A percentile compares a stretch with the other conserved stretches of the same genome.
Conservation (phyloP, 1,139 yeast genomes). For the Nakaseomyces uthaithaninus region DNA sequence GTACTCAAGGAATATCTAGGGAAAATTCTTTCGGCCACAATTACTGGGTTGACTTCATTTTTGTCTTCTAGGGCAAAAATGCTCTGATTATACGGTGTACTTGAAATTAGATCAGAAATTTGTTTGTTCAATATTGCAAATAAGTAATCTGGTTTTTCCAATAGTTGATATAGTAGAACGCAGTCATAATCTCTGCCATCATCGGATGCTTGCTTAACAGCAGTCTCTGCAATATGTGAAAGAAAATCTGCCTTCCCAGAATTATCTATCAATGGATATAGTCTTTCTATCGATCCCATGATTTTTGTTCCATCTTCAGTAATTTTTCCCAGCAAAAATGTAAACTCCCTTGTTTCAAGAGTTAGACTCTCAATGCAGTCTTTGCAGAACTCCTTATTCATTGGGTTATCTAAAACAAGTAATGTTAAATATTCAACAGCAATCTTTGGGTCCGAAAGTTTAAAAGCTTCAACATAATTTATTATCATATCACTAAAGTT, state of each 20-base stretch:
- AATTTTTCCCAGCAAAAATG: constrained; percentile 71
- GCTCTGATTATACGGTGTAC: constrained; percentile 64
- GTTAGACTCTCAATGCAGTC: constrained; percentile 79
- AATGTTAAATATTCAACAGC: constrained; percentile 82
- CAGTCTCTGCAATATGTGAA: constrained; percentile 67
- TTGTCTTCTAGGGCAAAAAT: constrained; percentile 34
- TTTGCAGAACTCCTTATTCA: constrained; percentile 53
- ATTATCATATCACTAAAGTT: constrained; percentile 56
- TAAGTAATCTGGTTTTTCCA: constrained; percentile 86
- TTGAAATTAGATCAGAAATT: constrained; percentile 69
- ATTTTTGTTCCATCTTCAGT: constrained; percentile 65
- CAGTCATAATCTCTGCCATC: constrained; percentile 90
- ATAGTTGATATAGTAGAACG: constrained; percentile 71
- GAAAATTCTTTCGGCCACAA: constrained; percentile 52
- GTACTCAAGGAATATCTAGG: constrained; percentile 39
- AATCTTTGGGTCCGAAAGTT: constrained; percentile 77
- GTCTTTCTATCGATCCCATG: constrained; percentile 79
- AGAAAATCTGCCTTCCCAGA: constrained; percentile 47
- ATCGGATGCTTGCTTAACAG: constrained; percentile 82
- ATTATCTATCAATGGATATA: constrained; percentile 57
- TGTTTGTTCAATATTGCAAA: constrained; percentile 68
- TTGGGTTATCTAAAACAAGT: constrained; percentile 45
- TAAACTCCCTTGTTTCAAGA: constrained; percentile 81
- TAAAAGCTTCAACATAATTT: constrained; percentile 71
- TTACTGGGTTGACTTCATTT: constrained; percentile 37